A percentile compares a stretch with the other conserved stretches of the same genome.
These are phyloP conservation scores for Lachnellula subtilissima DNA, from an alignment of 2,329 filamentous ascomycete genomes.

Conservation along the genomic window DNA sequence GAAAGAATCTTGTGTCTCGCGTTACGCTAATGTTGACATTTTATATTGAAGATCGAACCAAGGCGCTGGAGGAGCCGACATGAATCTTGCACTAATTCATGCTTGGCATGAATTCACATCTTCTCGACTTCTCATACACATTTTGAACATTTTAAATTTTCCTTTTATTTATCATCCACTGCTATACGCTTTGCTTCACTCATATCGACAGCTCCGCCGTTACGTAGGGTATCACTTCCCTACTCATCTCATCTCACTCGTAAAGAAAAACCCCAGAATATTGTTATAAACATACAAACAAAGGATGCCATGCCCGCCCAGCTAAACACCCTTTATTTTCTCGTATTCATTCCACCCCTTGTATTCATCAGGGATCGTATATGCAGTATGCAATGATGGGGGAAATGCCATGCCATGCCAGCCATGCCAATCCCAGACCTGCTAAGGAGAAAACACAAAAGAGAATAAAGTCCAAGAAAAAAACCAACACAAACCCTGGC, in stretches of 20 bases:
- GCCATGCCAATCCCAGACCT: conserved; percentile 17
- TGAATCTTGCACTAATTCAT: too few relatives aligned
- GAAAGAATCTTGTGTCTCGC: too few relatives aligned
- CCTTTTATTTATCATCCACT: neutral
- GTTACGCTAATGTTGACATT: too few relatives aligned
- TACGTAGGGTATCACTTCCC: neutral
- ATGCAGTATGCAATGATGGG: conserved; percentile 7
- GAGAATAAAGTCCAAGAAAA: conserved; percentile 9
- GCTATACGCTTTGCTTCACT: neutral
- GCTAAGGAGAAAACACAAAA: conserved; percentile 6
- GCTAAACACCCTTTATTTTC: neutral
- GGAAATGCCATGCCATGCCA: conserved; percentile 10
- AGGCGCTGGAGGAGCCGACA: too few relatives aligned
- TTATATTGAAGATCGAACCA: too few relatives aligned
- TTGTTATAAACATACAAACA: conserved; percentile 1
- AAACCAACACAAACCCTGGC: conserved; percentile 7
- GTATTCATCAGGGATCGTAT: conserved; percentile 3
- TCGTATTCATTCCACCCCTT: neutral
- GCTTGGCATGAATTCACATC: too few relatives aligned
- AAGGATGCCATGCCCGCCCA: neutral
- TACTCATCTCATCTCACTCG: neutral
- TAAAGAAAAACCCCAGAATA: neutral
- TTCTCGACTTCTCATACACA: neutral
- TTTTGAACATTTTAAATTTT: neutral
- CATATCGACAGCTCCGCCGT: neutral